These are phyloP conservation scores for Neltuma alba DNA, from an alignment of 306 rosid species.

Conservation along the genomic window DNA sequence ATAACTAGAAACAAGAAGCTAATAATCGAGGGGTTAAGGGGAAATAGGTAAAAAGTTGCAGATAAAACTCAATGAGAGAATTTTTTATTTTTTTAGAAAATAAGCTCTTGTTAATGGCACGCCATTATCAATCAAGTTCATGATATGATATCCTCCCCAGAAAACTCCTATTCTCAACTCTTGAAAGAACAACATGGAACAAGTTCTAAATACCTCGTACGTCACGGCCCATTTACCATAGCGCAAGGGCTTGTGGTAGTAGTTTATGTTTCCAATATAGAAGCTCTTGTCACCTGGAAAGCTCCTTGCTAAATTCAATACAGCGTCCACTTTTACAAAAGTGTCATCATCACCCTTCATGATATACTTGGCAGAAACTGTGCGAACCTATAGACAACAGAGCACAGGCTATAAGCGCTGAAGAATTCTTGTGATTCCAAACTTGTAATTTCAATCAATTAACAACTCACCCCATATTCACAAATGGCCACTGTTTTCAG, in stretches of 20 bases:
- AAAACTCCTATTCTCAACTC: conserved; percentile 6
- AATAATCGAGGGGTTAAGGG: background rate
- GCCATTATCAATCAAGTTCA: background rate
- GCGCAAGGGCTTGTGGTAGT: conserved; percentile 88
- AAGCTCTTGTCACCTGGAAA: conserved; percentile 57
- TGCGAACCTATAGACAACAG: conserved; percentile 60
- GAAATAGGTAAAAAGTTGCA: background rate
- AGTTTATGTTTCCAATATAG: conserved; percentile 93
- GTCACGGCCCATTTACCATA: conserved; percentile 98
- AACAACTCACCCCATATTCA: conserved; percentile 86
- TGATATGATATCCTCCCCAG: background rate
- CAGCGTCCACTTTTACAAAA: conserved; percentile 77
- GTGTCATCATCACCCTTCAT: conserved; percentile 99
- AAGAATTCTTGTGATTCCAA: conserved; percentile 9
- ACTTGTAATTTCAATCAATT: conserved; percentile 12
- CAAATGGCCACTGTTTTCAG: conserved; percentile 96
- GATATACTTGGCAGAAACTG: conserved; percentile 66
- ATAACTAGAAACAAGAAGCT: background rate
- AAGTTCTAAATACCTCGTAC: conserved; percentile 64
- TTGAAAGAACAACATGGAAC: conserved; percentile 3
- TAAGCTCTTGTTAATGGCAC: background rate
- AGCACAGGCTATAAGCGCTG: conserved; percentile 14
- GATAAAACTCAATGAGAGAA: background rate
- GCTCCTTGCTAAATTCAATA: conserved; percentile 51
- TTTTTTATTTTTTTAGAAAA: no score